A percentile compares a stretch with the other conserved stretches of the same genome.
Evolutionary conservation across 768 basidiomycete genomes (phyloP).

Genomic region (Gloeophyllum trabeum): DNA sequence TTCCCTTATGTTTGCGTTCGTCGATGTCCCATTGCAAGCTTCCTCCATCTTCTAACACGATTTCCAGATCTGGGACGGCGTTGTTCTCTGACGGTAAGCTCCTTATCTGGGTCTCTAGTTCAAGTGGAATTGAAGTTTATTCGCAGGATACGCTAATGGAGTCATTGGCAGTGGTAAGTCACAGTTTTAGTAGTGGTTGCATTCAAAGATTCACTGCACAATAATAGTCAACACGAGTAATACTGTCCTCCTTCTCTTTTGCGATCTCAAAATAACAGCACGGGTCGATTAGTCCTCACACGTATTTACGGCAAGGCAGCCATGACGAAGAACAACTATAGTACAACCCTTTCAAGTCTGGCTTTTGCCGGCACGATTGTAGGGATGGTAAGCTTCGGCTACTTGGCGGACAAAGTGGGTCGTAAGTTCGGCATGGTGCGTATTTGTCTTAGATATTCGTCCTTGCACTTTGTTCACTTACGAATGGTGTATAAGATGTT

Average conservation of each 20-base stretch:
- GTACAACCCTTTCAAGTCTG: constrained; percentile 51
- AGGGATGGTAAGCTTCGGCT: constrained; percentile 78
- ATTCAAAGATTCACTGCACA: background rate
- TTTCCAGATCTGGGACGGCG: constrained; percentile 57
- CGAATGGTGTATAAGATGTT: constrained; percentile 38
- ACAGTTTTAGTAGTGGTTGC: too few species aligned
- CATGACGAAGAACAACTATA: constrained; percentile 44
- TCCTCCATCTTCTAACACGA: constrained; percentile 1
- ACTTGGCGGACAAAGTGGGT: constrained; percentile 77
- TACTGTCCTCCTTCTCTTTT: constrained; percentile 1
- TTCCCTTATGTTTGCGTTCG: constrained; percentile 80
- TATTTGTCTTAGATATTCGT: constrained; percentile 1
- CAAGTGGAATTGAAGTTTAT: constrained; percentile 1
- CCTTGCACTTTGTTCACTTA: background rate
- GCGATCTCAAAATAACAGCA: constrained; percentile 6
- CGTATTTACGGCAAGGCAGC: constrained; percentile 55
- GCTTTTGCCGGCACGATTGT: constrained; percentile 82
- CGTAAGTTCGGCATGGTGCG: constrained; percentile 81
- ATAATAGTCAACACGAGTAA: constrained; percentile 73
- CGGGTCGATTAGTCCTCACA: constrained; percentile 42
- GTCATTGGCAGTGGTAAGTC: constrained; percentile 68
- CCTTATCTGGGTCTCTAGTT: background rate
- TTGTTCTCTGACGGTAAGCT: constrained; percentile 72
- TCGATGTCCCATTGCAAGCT: constrained; percentile 18
- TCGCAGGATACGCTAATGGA: constrained; percentile 67